A percentile compares a stretch with the other conserved stretches of the same genome.
Conservation (phyloP, 2,329 filamentous ascomycete species). For the Phialophora chinensis region DNA sequence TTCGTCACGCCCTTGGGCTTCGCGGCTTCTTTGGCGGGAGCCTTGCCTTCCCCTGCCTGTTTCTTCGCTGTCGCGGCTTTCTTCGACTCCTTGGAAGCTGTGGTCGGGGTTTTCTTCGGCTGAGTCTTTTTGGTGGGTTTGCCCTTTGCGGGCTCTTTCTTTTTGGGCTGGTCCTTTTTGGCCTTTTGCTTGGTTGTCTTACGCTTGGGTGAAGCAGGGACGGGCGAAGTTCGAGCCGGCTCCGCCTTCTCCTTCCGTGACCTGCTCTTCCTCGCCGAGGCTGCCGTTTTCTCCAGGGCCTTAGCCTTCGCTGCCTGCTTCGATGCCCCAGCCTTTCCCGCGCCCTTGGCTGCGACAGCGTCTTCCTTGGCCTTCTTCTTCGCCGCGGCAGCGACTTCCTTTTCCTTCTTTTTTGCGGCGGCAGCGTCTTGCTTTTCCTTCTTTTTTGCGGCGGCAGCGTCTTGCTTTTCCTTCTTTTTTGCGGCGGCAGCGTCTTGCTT, state of each 20-base stretch:
- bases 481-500: not conserved
- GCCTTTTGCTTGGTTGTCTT: not conserved
- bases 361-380: conserved; percentile 10
- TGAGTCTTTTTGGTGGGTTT: not conserved
- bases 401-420: not conserved
- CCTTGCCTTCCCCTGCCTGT: conserved; percentile 4
- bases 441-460: conserved; percentile 12
- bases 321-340: not conserved
- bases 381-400: not conserved
- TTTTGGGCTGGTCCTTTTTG: not conserved
- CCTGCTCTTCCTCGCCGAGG: conserved; percentile 6
- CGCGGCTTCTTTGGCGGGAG: conserved; percentile 7
- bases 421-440: not conserved
- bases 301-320: not conserved
- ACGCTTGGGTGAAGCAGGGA: not conserved
- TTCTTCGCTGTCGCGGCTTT: conserved; percentile 3
- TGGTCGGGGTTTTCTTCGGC: not conserved
- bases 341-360: not conserved
- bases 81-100: conserved; percentile 1
- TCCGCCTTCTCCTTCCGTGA: conserved; percentile 3
- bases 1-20: conserved; percentile 6
- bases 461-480: not conserved
- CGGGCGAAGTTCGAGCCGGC: not conserved
- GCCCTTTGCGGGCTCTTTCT: not conserved
- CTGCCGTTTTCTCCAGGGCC: not conserved